A percentile compares a stretch with the other conserved stretches of the same genome.
phyloP scores from a whole-genome alignment of 2,329 filamentous ascomycete species.

The Fusarium euwallaceae region DNA sequence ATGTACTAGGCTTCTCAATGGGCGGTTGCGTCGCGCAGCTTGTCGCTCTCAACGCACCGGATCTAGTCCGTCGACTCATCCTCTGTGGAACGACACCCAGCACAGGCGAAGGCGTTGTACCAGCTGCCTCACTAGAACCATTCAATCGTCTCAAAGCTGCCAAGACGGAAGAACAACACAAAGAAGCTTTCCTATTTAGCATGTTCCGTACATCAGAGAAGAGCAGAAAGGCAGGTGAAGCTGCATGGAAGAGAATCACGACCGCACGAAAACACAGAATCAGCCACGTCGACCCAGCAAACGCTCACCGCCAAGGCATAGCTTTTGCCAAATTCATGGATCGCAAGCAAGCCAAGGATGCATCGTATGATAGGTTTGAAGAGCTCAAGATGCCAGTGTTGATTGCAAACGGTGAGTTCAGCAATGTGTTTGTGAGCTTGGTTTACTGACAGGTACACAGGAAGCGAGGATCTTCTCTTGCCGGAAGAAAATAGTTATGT shows the following conservation, averaged over 20 bases:
- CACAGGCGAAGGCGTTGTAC: constrained; percentile 50
- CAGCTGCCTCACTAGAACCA: constrained; percentile 47
- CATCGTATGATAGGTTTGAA: constrained; percentile 51
- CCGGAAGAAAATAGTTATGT: constrained; percentile 55
- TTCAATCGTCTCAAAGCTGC: constrained; percentile 52
- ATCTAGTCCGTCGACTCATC: constrained; percentile 56
- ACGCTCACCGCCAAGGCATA: constrained; percentile 48
- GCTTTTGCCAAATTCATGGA: constrained; percentile 55
- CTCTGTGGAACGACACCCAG: constrained; percentile 61
- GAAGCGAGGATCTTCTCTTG: constrained; percentile 51
- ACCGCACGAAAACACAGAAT: constrained; percentile 44
- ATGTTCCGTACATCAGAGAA: constrained; percentile 52
- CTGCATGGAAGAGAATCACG: constrained; percentile 53
- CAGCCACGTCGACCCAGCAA: constrained; percentile 44
- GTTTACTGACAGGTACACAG: constrained; percentile 31
- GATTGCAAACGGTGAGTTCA: constrained; percentile 54
- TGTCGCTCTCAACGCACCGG: constrained; percentile 56
- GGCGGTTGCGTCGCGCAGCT: constrained; percentile 62
- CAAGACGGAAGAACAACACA: constrained; percentile 50
- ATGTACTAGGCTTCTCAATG: constrained; percentile 65
- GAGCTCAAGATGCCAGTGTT: constrained; percentile 54
- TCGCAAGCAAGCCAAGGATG: constrained; percentile 48
- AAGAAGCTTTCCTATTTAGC: constrained; percentile 49
- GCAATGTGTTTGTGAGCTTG: neutral
- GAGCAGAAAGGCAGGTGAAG: constrained; percentile 50